Conservation (phyloP, 169 alveolate species). For the Cyclospora cayetanensis region DNA sequence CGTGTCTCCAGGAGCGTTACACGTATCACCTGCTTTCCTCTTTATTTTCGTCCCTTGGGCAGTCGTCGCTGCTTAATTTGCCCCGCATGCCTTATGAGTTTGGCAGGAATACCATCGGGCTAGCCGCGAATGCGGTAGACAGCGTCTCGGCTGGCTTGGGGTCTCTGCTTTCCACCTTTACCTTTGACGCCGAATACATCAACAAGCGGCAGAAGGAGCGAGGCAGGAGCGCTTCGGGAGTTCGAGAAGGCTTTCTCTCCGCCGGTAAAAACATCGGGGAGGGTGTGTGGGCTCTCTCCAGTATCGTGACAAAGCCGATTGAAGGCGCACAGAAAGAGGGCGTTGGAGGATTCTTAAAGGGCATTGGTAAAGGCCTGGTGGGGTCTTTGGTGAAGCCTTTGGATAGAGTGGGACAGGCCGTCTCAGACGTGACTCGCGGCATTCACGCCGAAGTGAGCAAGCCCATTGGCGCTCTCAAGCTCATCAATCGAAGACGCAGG, state of each 20-base stretch:
- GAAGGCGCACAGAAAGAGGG: slow-evolving; percentile 93
- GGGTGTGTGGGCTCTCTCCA: slow-evolving; percentile 88
- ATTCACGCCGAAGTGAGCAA: slow-evolving; percentile 15
- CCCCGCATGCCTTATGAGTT: slow-evolving; percentile 90
- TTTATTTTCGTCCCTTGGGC: slow-evolving; percentile 87
- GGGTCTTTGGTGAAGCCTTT: slow-evolving; percentile 89
- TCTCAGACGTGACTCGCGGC: background rate
- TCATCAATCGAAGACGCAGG: background rate
- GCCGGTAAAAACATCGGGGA: slow-evolving; percentile 90
- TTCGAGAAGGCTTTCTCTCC: slow-evolving; percentile 85
- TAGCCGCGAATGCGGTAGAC: slow-evolving; percentile 90
- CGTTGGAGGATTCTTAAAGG: slow-evolving; percentile 89
- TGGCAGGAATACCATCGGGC: slow-evolving; percentile 87
- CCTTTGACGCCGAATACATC: slow-evolving; percentile 90
- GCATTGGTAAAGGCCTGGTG: slow-evolving; percentile 90
- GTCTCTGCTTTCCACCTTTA: slow-evolving; percentile 85
- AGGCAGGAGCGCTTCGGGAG: slow-evolving; percentile 77
- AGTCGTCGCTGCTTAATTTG: slow-evolving; percentile 88
- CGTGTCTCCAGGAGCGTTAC: slow-evolving; percentile 83
- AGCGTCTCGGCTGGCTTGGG: slow-evolving; percentile 88
- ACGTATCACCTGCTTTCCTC: slow-evolving; percentile 78
- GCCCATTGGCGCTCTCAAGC: slow-evolving; percentile 44
- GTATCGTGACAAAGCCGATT: slow-evolving; percentile 90
- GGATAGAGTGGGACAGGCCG: slow-evolving; percentile 89
- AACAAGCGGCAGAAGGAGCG: slow-evolving; percentile 84